These are phyloP conservation scores for Dactylellina leptospora DNA, from an alignment of 2,329 filamentous ascomycete genomes.

Conservation along the genomic window DNA sequence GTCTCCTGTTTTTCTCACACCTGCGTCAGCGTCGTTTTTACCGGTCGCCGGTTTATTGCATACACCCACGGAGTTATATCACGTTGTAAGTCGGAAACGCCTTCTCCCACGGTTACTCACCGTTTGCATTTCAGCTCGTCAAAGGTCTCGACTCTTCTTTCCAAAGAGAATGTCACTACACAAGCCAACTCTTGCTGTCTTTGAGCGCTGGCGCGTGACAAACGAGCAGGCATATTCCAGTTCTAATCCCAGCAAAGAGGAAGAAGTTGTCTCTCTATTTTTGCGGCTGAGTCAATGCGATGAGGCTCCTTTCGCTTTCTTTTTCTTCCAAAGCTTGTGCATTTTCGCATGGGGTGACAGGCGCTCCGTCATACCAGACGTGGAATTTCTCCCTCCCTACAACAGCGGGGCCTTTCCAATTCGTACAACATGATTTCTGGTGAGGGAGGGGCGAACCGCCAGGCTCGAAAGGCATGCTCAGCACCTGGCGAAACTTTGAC, in stretches of 20 bases:
- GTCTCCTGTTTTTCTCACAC: constrained; percentile 23
- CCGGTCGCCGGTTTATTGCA: constrained; percentile 3
- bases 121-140: not conserved
- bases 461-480: constrained; percentile 38
- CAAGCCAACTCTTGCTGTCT: constrained; percentile 8
- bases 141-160: not conserved
- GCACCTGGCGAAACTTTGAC: constrained; percentile 22
- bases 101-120: constrained; percentile 1
- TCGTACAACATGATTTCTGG: constrained; percentile 14
- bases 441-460: constrained; percentile 35
- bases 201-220: constrained; percentile 35
- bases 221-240: constrained; percentile 32
- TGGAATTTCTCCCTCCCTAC: constrained; percentile 25
- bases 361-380: constrained; percentile 45
- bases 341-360: constrained; percentile 42
- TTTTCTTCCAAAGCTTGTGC: constrained; percentile 24
- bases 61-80: constrained; percentile 7
- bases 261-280: constrained; percentile 21
- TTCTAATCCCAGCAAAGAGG: constrained; percentile 17
- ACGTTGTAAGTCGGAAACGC: constrained; percentile 30
- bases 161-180: not conserved
- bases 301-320: constrained; percentile 34
- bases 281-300: constrained; percentile 50
- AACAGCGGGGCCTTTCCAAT: constrained; percentile 31
- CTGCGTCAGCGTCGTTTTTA: constrained; percentile 14